These are phyloP conservation scores for Moricandia arvensis DNA, from an alignment of 345 rosid species.

Conservation along the genomic window DNA sequence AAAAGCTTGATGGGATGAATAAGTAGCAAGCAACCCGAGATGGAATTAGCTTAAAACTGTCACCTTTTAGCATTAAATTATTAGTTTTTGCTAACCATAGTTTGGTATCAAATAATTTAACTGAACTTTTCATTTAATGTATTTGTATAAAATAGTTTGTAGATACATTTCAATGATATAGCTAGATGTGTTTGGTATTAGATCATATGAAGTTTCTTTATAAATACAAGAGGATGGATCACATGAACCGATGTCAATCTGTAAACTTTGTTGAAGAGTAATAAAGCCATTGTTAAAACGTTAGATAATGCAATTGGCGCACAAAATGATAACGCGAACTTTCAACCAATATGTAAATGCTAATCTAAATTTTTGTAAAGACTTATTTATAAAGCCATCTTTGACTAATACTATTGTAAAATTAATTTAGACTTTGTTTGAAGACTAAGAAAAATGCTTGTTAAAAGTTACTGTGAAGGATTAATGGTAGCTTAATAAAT, in stretches of 20 bases:
- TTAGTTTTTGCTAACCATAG: neutral
- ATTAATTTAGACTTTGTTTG: neutral
- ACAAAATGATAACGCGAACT: neutral
- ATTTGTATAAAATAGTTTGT: neutral
- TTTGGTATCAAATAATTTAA: neutral
- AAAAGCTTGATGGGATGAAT: slow-evolving; percentile 9
- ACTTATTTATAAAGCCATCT: neutral
- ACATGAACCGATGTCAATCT: neutral
- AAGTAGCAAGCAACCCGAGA: slow-evolving; percentile 13
- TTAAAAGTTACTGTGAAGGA: neutral
- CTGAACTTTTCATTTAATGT: neutral
- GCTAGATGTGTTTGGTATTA: neutral
- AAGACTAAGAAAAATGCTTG: neutral
- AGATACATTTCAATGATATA: neutral
- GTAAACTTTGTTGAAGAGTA: neutral
- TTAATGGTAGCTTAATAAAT: no score
- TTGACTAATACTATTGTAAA: neutral
- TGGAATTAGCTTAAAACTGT: neutral
- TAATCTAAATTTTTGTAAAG: neutral
- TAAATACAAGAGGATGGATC: neutral
- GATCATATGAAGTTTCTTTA: neutral
- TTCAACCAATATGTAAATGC: neutral
- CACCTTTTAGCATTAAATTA: slow-evolving; percentile 14
- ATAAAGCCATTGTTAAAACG: neutral
- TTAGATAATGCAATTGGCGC: neutral